Base-by-base conservation (phyloP, 805 yeast genomes). In the Starmerella tilneyi region DNA sequence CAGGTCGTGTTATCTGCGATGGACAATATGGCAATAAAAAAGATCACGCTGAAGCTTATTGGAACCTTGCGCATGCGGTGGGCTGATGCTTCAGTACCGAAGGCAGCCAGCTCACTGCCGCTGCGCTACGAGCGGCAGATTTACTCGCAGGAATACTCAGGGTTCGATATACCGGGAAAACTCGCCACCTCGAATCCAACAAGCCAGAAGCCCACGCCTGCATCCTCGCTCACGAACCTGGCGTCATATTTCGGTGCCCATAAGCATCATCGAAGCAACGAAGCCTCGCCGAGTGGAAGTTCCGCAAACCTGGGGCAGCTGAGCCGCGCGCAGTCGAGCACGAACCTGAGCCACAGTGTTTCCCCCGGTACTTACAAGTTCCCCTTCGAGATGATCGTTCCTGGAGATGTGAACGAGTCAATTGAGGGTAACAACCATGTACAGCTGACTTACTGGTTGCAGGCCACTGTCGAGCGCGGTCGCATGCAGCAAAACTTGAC, bases 381-480 rank as follows among this genome's bases (percentile, higher is more conserved):
- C 56, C 96, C 97, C 0, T 92, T 92, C 60, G 80, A 80, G 50
- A 74, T 89, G 0, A 71, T 86, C 20, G 59, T 89, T 19, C 95
- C 95, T 0, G 97, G 97, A 1, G 70, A 78, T 30, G 71, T 82
- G 37, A 78, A 85, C 1, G 98, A 92, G 62, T 79, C 94, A 22
- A 79, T 92, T 7, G 95, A 88, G 59, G 96, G 96, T 9, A 68
- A 86, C 42, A 85, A 85, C 2, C 81, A 89, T 42, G 84, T 85
- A 23, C 74, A 82, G 12, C 68, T 82, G 3, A 69, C 76, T 8
- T 85, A 85, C 65, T 75, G 77, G 55, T 59, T 89, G 43, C 82
- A 80, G 53, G 89, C 96, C 1, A 72, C 74, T 5, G 75, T 89
- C 29, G 96, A 89, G 58, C 72, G 94, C 46, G 86, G 94, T 2